These are phyloP conservation scores for Cordyceps javanica DNA, from an alignment of 2,329 filamentous ascomycete genomes.

Conservation along the genomic window DNA sequence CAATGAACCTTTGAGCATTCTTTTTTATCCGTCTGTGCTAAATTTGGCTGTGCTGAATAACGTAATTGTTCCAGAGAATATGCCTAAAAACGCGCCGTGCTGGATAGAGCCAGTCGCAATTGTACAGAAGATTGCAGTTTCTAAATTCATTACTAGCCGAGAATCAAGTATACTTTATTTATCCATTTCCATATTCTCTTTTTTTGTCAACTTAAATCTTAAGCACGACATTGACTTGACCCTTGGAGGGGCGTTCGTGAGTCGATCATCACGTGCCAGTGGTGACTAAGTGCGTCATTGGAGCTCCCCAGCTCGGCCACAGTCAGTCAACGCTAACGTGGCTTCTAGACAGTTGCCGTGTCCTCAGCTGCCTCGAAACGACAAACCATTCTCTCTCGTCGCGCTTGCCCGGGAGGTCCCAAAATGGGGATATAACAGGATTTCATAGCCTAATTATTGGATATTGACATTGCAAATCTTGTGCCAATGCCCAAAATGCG, in stretches of 20 bases:
- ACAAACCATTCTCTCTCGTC: not conserved
- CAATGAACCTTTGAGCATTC: not conserved
- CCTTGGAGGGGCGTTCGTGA: too few species aligned
- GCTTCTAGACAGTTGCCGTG: conserved; percentile 6
- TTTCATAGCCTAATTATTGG: conserved; percentile 1
- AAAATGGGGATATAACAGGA: conserved; percentile 8
- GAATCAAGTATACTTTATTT: too few species aligned
- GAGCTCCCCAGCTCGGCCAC: not conserved
- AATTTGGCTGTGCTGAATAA: too few species aligned
- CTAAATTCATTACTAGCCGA: too few species aligned
- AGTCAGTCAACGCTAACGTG: conserved; percentile 2
- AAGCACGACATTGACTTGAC: too few species aligned
- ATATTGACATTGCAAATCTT: conserved; percentile 9
- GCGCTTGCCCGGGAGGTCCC: not conserved
- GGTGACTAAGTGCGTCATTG: conserved; percentile 13
- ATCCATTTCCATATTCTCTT: too few species aligned
- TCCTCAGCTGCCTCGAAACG: not conserved
- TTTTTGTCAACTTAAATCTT: too few species aligned
- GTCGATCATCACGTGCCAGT: conserved; percentile 5
- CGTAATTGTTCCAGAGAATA: too few species aligned
- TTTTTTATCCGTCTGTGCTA: too few species aligned
- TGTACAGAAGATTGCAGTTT: too few species aligned
- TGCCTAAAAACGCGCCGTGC: too few species aligned
- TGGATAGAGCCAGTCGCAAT: too few species aligned
- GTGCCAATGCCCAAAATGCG: conserved; percentile 43